Evolutionary conservation across 2,329 filamentous ascomycete genomes (phyloP), one percentile per base, ranked within the genome.

Genomic region (Diaporthe ampelina): DNA sequence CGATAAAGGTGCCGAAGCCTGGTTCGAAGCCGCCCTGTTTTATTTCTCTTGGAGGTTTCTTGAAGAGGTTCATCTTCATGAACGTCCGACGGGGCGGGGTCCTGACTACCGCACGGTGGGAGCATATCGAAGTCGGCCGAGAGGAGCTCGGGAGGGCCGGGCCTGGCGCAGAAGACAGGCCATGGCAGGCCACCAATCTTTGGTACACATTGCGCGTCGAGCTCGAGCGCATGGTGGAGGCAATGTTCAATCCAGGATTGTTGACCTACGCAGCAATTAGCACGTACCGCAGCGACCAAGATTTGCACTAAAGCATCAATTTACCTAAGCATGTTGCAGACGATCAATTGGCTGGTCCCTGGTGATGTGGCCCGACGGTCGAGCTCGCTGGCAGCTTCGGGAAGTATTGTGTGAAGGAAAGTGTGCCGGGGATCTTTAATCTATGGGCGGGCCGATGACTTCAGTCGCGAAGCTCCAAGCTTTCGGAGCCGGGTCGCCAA

Each of bases 1-100:
- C 89, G 78, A 94, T 89, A 84, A 98, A 90, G 21, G 88, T 89
- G 77, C 91, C 90, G 79, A 95, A 90, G 70, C 95, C 95, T 0
- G 91, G 93, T 79, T 91, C 93, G 75, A 92, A 85, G 78, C 91
- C 88, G 68, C 91, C 86, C 29, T 90, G 86, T 81, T 91, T 92
- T 57, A 91, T 83, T 73, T 89, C 85, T 74, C 90, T 87, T 24
- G 91, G 88, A 4, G 90, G 84, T 78, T 91, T 91, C 76, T 86
- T 81, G 77, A 94, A 89, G 61, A 95, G 84, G 69, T 72, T 72
- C 54, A 76, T 69, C 35, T 88, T 88, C 78, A 95, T 88, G 74
- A 95, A 74, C 52, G 72, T 61, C 72, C 65, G 70, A 70, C 70
- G 74, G 26, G 72, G 59, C 15, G 72, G 72, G 5, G 54, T 32